phyloP scores from a whole-genome alignment of 176 grass and related monocot genomes.

The Coix lacrymajobi region DNA sequence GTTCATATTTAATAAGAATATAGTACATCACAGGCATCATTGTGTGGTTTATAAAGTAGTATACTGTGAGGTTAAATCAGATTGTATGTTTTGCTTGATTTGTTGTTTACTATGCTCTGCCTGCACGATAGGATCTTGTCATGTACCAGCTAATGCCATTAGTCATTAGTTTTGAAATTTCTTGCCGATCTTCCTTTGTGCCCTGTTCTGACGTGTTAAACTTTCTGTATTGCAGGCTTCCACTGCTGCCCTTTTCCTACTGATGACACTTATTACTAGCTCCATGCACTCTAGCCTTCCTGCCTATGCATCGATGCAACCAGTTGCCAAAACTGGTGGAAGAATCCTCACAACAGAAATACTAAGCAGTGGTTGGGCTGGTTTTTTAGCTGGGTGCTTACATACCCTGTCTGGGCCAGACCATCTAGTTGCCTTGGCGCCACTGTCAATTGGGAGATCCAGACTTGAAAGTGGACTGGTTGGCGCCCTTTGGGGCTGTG shows the following conservation, averaged over 20 bases:
- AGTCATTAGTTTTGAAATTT: background rate
- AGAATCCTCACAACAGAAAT: constrained; percentile 52
- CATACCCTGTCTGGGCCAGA: constrained; percentile 96
- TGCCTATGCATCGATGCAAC: constrained; percentile 48
- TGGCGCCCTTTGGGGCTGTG: constrained; percentile 98
- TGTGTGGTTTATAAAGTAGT: background rate
- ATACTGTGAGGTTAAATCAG: background rate
- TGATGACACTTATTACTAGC: constrained; percentile 28
- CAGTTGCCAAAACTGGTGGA: constrained; percentile 43
- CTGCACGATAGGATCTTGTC: background rate
- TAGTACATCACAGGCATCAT: background rate
- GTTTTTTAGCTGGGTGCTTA: constrained; percentile 89
- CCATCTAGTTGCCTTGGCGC: constrained; percentile 91
- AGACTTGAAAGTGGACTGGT: constrained; percentile 83
- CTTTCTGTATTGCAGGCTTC: constrained; percentile 38
- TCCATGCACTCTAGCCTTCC: constrained; percentile 32
- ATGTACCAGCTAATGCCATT: background rate
- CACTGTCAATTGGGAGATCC: constrained; percentile 83
- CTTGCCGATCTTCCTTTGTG: background rate
- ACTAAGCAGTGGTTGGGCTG: constrained; percentile 83
- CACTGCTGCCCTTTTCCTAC: constrained; percentile 38
- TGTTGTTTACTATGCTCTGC: background rate
- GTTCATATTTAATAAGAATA: background rate
- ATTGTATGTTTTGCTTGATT: background rate
- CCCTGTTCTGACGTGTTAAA: background rate